These are phyloP conservation scores for Rhizopogon vinicolor DNA, from an alignment of 768 basidiomycete genomes.

Conservation along the genomic window DNA sequence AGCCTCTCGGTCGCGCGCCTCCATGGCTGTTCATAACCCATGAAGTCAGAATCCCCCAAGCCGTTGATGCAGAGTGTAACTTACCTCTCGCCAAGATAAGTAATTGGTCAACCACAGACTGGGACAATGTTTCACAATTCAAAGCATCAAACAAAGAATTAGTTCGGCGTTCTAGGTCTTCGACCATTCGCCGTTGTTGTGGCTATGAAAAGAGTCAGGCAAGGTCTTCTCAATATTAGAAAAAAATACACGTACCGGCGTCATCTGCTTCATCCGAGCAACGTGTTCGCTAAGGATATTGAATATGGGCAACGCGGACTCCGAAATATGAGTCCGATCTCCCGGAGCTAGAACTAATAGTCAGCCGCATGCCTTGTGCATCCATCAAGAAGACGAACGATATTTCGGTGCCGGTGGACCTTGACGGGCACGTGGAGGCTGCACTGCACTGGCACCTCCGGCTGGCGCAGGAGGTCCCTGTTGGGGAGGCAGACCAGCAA, in stretches of 20 bases:
- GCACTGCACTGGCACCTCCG: constrained; percentile 17
- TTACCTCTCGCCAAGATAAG: constrained; percentile 69
- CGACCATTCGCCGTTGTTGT: constrained; percentile 77
- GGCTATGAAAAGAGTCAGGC: constrained; percentile 39
- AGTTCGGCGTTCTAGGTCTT: constrained; percentile 83
- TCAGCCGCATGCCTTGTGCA: neutral
- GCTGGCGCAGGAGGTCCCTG: constrained; percentile 28
- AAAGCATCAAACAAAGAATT: constrained; percentile 87
- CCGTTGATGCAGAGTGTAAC: constrained; percentile 8
- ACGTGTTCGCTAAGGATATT: constrained; percentile 62
- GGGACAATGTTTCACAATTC: constrained; percentile 82
- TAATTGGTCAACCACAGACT: constrained; percentile 66
- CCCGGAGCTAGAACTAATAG: constrained; percentile 60
- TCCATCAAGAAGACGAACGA: constrained; percentile 40
- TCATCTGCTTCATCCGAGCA: constrained; percentile 62
- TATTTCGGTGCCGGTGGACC: constrained; percentile 49
- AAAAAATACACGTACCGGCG: constrained; percentile 53
- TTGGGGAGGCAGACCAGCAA: constrained; percentile 20
- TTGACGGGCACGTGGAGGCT: constrained; percentile 28
- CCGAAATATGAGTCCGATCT: constrained; percentile 89
- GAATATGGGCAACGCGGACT: constrained; percentile 58
- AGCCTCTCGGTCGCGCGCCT: constrained; percentile 66
- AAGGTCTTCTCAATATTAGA: neutral
- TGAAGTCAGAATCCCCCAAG: neutral
- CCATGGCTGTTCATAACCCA: constrained; percentile 58